Evolutionary conservation across 2,329 filamentous ascomycete species (phyloP), one percentile per base, ranked within the genome.

Genomic region (Phialophora verrucosa): DNA sequence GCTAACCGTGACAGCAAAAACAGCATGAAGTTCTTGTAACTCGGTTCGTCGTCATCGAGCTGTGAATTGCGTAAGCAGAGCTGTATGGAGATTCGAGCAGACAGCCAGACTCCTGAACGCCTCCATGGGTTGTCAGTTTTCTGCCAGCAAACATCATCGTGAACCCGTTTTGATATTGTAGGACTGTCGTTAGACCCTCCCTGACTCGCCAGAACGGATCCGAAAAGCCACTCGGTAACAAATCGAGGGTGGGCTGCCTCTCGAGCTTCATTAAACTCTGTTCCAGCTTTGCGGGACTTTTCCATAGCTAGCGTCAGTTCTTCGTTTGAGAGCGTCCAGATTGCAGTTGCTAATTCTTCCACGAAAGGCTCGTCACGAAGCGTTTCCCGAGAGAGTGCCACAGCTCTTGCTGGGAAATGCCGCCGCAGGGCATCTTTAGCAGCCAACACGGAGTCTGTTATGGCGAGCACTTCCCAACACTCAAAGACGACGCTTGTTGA

Each of bases 11-110:
- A 65, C 71, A 85, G 75, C 59, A 87, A 73, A 25, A 80, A 82
- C 0, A 82, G 56, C 80, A 87, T 84, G 69, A 84, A 83, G 0
- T 74, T 71, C 64, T 88, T 88, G 75, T 87, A 88, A 14, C 67
- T 56, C 8, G 58, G 63, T 38, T 72, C 54, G 17, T 64, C 54
- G 10, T 63, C 49, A 38, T 70, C 71, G n/a, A 54, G 68, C n/a
- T 59, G 59, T 17, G 59, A 25, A 54, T 68, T 68, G 51, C 61
- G 59, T 10, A 77, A 67, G 7, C 71, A 62, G 17, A 76, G 73
- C 59, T 88, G 84, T 2, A 87, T 66, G 0, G 78, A 73, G 0
- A 87, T 84, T 0, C 86, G 83, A 2, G 88, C 62, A 0, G 87
- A 75, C 0, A 88, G 76, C 85, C 85, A 89, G 0, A 83, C 65